Evolutionary conservation across 441 rosid genomes (phyloP).

Genomic region (Brassica balearica): DNA sequence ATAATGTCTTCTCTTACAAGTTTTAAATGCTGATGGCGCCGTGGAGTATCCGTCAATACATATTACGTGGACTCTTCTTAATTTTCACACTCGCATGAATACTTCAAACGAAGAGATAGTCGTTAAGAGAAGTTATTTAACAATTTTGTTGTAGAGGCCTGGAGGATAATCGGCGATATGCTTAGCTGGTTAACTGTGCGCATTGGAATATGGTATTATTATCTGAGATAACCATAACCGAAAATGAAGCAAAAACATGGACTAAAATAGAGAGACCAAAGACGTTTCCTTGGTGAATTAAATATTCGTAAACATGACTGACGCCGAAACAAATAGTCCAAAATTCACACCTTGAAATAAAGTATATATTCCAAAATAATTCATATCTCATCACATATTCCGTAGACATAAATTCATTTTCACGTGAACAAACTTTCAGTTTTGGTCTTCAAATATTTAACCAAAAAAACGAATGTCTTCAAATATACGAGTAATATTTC

Average conservation of each 20-base stretch:
- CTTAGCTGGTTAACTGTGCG: no score
- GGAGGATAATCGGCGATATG: no score
- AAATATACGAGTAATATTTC: no score
- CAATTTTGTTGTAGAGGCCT: no score
- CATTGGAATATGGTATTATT: no score
- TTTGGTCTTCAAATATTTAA: slow-evolving; percentile 4
- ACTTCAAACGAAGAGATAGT: not conserved
- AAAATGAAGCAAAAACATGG: no score
- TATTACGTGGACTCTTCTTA: not conserved
- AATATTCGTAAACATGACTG: slow-evolving; percentile 17
- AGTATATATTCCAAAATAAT: not conserved
- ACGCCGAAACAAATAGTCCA: slow-evolving; percentile 17
- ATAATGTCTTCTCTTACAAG: not conserved
- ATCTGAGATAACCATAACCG: no score
- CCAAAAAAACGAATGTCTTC: no score
- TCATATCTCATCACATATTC: slow-evolving; percentile 9
- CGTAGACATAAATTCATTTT: not conserved
- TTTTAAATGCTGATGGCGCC: not conserved
- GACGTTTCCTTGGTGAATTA: no score
- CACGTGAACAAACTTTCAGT: no score
- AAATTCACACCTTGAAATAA: slow-evolving; percentile 3
- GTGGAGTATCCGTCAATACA: not conserved
- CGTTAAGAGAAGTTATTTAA: not conserved
- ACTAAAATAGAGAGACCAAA: no score
- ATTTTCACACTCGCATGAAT: not conserved